Evolutionary conservation across 306 rosid species (phyloP).

Genomic region (Casuarina cunninghamiana): DNA sequence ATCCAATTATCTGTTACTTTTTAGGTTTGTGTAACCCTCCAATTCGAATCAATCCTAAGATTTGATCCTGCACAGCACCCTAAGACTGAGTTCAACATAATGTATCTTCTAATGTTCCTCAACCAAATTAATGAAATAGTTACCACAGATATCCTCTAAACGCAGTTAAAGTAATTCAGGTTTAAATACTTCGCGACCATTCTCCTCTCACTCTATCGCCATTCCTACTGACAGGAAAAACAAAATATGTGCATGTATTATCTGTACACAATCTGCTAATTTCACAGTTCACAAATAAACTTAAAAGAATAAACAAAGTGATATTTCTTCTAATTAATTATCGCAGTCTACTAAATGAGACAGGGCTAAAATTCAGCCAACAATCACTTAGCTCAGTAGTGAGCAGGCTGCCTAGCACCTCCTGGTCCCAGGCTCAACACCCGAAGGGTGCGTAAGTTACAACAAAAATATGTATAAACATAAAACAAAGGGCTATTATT

Average conservation of each 20-base stretch:
- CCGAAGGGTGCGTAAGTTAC: too few species aligned
- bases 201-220: background rate
- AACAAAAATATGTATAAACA: too few species aligned
- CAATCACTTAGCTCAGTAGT: too few species aligned
- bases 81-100: background rate
- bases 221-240: background rate
- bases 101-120: background rate
- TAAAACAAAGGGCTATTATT: background rate
- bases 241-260: background rate
- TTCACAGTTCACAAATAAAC: background rate
- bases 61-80: background rate
- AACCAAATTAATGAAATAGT: background rate
- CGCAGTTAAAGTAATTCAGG: background rate
- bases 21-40: background rate
- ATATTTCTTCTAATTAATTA: too few species aligned
- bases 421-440: too few species aligned
- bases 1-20: background rate
- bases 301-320: background rate
- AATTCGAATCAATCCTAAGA: background rate
- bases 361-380: background rate
- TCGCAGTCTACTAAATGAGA: background rate
- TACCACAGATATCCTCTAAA: background rate
- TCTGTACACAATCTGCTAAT: background rate
- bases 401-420: too few species aligned
- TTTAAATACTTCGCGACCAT: background rate